phyloP scores from a whole-genome alignment of 1,139 yeast species.

The Scheffersomyces titani region DNA sequence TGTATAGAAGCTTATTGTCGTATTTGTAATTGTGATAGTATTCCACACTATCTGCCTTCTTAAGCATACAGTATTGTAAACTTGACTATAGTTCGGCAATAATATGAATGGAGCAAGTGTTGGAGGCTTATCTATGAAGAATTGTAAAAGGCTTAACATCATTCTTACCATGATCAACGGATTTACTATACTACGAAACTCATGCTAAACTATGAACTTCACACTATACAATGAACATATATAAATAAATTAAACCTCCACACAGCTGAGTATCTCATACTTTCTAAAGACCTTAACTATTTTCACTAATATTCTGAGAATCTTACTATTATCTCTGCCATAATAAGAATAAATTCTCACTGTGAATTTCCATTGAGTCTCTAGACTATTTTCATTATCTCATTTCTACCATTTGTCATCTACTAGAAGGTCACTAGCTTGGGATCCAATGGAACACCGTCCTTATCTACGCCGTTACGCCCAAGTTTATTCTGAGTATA shows the following conservation, averaged over 20 bases:
- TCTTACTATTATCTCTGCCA: not conserved
- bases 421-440: conserved; percentile 35
- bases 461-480: conserved; percentile 52
- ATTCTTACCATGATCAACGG: too few species aligned
- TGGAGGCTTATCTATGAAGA: too few species aligned
- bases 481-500: conserved; percentile 50
- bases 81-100: too few species aligned
- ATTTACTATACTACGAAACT: too few species aligned
- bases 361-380: not conserved
- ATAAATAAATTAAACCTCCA: not conserved
- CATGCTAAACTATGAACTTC: too few species aligned
- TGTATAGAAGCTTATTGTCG: too few species aligned
- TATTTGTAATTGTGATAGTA: too few species aligned
- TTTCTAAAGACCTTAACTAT: not conserved
- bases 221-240: too few species aligned
- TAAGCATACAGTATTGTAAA: too few species aligned
- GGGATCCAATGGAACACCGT: conserved; percentile 44
- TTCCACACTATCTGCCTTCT: too few species aligned
- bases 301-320: not conserved
- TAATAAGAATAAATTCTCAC: not conserved
- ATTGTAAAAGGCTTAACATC: too few species aligned
- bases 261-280: not conserved
- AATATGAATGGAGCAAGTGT: too few species aligned
- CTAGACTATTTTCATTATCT: not conserved
- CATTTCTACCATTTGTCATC: not conserved